Conservation (phyloP, 208 protist species). For the Entamoeba moshkovskii region DNA sequence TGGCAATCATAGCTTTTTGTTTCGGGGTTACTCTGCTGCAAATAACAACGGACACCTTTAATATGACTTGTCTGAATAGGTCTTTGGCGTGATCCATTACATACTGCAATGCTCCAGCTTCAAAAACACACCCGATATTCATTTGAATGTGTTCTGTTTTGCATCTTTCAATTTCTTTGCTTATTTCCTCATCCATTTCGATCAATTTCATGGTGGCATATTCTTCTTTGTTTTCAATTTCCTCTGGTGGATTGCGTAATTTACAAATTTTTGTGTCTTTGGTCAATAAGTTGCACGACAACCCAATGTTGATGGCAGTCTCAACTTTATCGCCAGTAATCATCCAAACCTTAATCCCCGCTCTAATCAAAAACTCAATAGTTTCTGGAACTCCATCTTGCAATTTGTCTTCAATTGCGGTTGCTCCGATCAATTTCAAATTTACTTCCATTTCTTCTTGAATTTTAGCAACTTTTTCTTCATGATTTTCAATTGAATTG, state of each 20-base stretch:
- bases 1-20: conserved; percentile 17
- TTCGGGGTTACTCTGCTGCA: conserved; percentile 6
- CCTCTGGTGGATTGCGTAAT: background rate
- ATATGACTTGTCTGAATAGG: conserved; percentile 41
- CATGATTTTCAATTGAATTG: background rate
- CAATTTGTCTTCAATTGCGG: conserved; percentile 41
- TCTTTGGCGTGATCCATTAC: conserved; percentile 43
- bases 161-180: background rate
- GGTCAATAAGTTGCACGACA: background rate
- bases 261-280: background rate
- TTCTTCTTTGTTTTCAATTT: background rate
- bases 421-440: conserved; percentile 20
- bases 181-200: background rate
- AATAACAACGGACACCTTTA: background rate
- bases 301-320: conserved; percentile 45
- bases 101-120: conserved; percentile 47
- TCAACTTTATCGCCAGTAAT: conserved; percentile 92
- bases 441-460: background rate
- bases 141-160: background rate
- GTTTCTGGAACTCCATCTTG: conserved; percentile 45
- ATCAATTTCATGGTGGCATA: background rate
- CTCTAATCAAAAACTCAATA: conserved; percentile 39
- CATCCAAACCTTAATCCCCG: conserved; percentile 77
- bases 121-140: conserved; percentile 37
- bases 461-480: background rate